Evolutionary conservation across 2,329 filamentous ascomycete genomes (phyloP).

Genomic region (Cordyceps cateniannulata): DNA sequence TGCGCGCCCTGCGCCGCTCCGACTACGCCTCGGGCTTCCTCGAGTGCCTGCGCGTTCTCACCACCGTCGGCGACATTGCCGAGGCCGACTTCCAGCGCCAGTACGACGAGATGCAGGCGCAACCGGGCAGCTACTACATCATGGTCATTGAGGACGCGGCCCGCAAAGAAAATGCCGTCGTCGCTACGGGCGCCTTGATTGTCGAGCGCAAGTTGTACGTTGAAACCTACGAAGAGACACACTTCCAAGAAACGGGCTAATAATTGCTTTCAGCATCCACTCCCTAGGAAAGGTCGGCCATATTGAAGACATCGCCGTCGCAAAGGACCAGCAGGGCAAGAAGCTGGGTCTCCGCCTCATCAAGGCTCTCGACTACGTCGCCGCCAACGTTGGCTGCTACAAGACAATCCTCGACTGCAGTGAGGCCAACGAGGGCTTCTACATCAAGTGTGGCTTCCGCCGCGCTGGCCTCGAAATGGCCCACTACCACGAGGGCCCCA

Average conservation of each 20-base stretch:
- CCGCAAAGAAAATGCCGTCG: constrained; percentile 53
- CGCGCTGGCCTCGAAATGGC: constrained; percentile 93
- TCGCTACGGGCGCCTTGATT: constrained; percentile 85
- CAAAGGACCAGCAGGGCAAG: constrained; percentile 94
- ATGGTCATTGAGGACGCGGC: constrained; percentile 73
- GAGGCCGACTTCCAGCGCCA: constrained; percentile 69
- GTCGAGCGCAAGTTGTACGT: constrained; percentile 90
- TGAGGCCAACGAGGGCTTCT: constrained; percentile 94
- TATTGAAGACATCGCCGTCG: constrained; percentile 95
- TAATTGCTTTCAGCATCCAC: constrained; percentile 77
- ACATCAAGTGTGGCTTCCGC: constrained; percentile 94
- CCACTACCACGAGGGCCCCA: constrained; percentile 71
- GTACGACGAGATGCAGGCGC: constrained; percentile 72
- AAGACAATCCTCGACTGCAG: constrained; percentile 97
- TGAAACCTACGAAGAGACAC: too few relatives aligned
- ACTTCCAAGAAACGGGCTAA: too few relatives aligned
- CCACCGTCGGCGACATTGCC: constrained; percentile 82
- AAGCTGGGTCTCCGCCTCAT: constrained; percentile 90
- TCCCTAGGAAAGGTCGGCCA: constrained; percentile 79
- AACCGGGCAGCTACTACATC: constrained; percentile 73
- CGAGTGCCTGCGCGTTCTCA: constrained; percentile 84
- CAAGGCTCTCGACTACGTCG: constrained; percentile 84
- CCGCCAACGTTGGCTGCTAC: constrained; percentile 86
- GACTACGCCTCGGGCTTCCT: constrained; percentile 83
- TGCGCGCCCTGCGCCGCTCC: constrained; percentile 70